Conservation (phyloP, 2,329 filamentous ascomycete species). For the Arachnomyces sp. region DNA sequence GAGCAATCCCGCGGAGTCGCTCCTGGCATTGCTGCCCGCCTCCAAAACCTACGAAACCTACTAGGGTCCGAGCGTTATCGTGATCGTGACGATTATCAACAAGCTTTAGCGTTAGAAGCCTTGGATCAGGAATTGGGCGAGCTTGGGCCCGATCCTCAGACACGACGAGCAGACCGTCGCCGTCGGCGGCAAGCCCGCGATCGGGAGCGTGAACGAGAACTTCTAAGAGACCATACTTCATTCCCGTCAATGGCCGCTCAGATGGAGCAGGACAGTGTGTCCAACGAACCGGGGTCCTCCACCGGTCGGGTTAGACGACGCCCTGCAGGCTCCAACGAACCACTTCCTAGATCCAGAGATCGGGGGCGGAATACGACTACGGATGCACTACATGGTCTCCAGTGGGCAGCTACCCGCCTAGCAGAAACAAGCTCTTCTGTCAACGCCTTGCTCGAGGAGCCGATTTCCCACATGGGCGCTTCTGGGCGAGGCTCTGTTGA, state of each 20-base stretch:
- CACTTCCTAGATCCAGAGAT: slow-evolving; percentile 13
- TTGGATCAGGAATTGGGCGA: slow-evolving; percentile 33
- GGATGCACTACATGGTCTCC: slow-evolving; percentile 5
- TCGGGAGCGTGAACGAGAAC: slow-evolving; percentile 11
- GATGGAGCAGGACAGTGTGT: slow-evolving; percentile 15
- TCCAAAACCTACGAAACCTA: slow-evolving; percentile 32
- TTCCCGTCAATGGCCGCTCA: slow-evolving; percentile 9
- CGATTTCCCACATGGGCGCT: slow-evolving; percentile 19
- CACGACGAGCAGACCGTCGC: slow-evolving; percentile 9
- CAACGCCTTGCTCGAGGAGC: slow-evolving; percentile 19
- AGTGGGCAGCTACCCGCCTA: slow-evolving; percentile 13
- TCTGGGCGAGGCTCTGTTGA: slow-evolving; percentile 12
- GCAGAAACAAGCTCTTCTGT: slow-evolving; percentile 15
- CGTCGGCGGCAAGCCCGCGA: slow-evolving; percentile 11
- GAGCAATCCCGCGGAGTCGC: slow-evolving; percentile 18
- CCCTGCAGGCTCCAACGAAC: slow-evolving; percentile 19
- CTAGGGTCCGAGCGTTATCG: slow-evolving; percentile 26
- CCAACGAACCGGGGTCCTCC: slow-evolving; percentile 10
- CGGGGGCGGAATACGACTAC: slow-evolving; percentile 10
- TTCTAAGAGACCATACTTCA: not conserved
- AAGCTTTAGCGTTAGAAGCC: slow-evolving; percentile 28
- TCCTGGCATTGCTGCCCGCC: slow-evolving; percentile 18
- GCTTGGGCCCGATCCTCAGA: slow-evolving; percentile 18
- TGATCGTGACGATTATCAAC: slow-evolving; percentile 22
- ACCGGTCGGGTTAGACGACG: slow-evolving; percentile 16